Base-by-base conservation (phyloP, 1,284 basidiomycete species). In the Pascua sp. region DNA sequence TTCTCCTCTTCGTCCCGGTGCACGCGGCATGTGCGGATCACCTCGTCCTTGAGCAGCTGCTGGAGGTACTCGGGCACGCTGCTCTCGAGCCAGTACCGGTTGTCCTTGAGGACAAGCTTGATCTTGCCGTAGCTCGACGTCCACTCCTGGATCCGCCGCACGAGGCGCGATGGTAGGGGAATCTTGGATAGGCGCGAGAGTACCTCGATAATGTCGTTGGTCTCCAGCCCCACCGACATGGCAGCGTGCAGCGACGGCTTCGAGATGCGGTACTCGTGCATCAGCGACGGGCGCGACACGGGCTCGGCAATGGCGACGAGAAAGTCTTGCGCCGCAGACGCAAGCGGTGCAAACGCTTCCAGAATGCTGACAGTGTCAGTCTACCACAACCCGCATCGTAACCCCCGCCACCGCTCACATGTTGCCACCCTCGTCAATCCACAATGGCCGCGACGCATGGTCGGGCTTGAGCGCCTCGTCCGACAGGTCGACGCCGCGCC, bases 191-290 rank as follows among this genome's bases (percentile, higher is more conserved):
- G 77, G 50, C 91, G 86, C 65, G 90, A 90, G 60, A 94, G 80
- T 16, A 93, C 96, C 81, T 94, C 92, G 76, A 98, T 97, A 69
- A 98, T 98, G 75, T 98, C 94, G 71, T 95, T 88, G 4, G 96
- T 98, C 75, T 98, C 91, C 41, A 99, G 81, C 18, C 96, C 96
- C 57, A 99, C 96, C 13, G 94, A 98, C 61, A 99, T 95, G 55
- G 96, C 96, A 53, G 96, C 96, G 77, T 98, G 98, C 36, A 99
- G 82, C 24, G 94, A 97, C 77, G 98, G 96, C 47, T 94, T 89
- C 50, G 95, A 98, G 70, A 99, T 86, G 79, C 96, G 93, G 83
- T 98, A 99, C 81, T 98, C 96, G 79, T 99, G 96, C 62, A 98
- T 95, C 78, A 96, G 91, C 39, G 90, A 87, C 44, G 96, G 96